phyloP scores from a whole-genome alignment of 352 stramenopile species.

The Plasmopara muralis region DNA sequence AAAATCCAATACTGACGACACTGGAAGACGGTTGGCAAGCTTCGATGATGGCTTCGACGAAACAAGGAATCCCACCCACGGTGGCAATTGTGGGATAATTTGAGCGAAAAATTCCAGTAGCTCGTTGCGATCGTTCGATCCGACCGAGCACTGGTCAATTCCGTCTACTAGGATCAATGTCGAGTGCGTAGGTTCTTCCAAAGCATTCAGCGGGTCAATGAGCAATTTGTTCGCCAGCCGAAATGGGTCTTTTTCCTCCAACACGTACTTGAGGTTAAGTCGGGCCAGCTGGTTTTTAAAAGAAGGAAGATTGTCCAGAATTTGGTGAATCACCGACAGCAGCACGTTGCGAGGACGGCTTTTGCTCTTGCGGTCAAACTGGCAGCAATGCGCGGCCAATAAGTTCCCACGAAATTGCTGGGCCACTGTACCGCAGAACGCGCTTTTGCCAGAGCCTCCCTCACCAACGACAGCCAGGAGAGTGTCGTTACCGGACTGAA shows the following conservation, averaged over 20 bases:
- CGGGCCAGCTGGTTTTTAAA: slow-evolving; percentile 81
- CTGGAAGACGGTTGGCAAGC: slow-evolving; percentile 47
- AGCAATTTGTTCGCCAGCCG: slow-evolving; percentile 68
- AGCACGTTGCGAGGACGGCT: slow-evolving; percentile 63
- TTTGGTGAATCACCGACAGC: slow-evolving; percentile 76
- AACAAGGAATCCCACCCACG: slow-evolving; percentile 66
- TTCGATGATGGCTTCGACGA: slow-evolving; percentile 63
- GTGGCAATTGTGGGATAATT: slow-evolving; percentile 51
- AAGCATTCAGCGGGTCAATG: slow-evolving; percentile 57
- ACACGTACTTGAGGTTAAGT: slow-evolving; percentile 76
- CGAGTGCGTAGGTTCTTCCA: slow-evolving; percentile 53
- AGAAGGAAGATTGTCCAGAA: slow-evolving; percentile 49
- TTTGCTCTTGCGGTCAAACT: slow-evolving; percentile 75
- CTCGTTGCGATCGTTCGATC: slow-evolving; percentile 42
- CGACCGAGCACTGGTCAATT: slow-evolving; percentile 56
- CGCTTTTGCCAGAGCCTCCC: slow-evolving; percentile 64
- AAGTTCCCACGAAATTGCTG: slow-evolving; percentile 51
- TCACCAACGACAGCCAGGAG: slow-evolving; percentile 66
- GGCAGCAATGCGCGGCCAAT: slow-evolving; percentile 59
- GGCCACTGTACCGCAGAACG: slow-evolving; percentile 41
- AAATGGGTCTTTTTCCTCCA: slow-evolving; percentile 65
- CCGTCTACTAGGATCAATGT: slow-evolving; percentile 71
- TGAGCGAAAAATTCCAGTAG: slow-evolving; percentile 61
- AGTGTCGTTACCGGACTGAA: slow-evolving; percentile 51
- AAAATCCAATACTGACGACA: slow-evolving; percentile 72